phyloP scores from a whole-genome alignment of 306 rosid genomes.

The Ormosia semicastrata region DNA sequence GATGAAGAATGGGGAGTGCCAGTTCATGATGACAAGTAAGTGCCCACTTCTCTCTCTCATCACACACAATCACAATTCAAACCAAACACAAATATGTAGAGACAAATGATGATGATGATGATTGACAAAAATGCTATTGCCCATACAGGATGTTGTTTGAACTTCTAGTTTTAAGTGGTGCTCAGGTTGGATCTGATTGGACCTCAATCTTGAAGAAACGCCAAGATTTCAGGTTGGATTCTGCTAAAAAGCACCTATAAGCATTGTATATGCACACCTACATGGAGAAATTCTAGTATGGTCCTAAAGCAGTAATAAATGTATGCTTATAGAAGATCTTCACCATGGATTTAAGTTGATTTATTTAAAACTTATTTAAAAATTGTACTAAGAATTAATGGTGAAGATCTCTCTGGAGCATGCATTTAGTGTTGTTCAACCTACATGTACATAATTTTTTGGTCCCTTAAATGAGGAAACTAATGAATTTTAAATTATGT shows the following conservation, averaged over 20 bases:
- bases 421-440: background rate
- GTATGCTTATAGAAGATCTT: too few relatives aligned
- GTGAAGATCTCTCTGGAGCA: too few relatives aligned
- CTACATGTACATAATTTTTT: background rate
- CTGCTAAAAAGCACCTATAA: background rate
- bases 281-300: too few relatives aligned
- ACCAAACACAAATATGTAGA: background rate
- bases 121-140: constrained; percentile 19
- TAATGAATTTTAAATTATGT: constrained; percentile 13
- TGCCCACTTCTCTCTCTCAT: constrained; percentile 17
- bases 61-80: background rate
- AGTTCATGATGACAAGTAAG: constrained; percentile 96
- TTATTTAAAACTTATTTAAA: too few relatives aligned
- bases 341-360: too few relatives aligned
- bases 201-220: constrained; percentile 94
- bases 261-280: too few relatives aligned
- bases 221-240: constrained; percentile 64
- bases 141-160: constrained; percentile 76
- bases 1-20: constrained; percentile 99
- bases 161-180: constrained; percentile 81
- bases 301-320: too few relatives aligned
- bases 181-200: constrained; percentile 99
- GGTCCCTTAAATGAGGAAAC: background rate
- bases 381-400: too few relatives aligned
- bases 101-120: constrained; percentile 14